Percentiles rank a stretch among this genome's conserved stretches.
phyloP scores from a whole-genome alignment of 2,329 filamentous ascomycete genomes.

The Cladosporium sp. region DNA sequence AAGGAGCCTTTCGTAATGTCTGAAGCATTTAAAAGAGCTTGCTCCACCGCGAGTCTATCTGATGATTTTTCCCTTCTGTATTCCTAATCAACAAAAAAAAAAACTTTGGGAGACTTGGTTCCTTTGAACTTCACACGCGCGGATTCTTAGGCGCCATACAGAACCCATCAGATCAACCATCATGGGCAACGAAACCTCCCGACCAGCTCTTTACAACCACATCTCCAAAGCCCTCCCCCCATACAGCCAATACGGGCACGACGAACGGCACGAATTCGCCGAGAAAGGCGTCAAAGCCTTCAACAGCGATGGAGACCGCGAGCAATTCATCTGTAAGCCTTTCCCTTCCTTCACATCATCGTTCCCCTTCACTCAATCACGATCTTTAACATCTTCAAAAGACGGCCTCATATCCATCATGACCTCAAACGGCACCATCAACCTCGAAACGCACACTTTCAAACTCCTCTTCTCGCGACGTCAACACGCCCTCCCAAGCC shows the following conservation, averaged over 20 bases:
- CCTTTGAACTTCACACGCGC: no score
- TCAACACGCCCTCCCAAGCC: background rate
- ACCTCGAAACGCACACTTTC: constrained; percentile 20
- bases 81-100: no score
- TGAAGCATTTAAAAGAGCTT: no score
- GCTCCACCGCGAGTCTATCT: no score
- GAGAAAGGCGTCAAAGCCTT: constrained; percentile 15
- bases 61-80: no score
- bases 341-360: background rate
- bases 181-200: constrained; percentile 11
- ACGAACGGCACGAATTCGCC: constrained; percentile 7
- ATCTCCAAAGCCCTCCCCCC: constrained; percentile 9
- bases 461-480: constrained; percentile 23
- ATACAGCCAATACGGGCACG: background rate
- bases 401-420: constrained; percentile 16
- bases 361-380: background rate
- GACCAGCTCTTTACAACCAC: background rate
- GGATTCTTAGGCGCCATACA: no score
- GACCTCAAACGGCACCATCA: constrained; percentile 16
- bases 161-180: background rate
- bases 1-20: no score
- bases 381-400: background rate
- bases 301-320: constrained; percentile 15
- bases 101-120: no score
- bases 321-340: constrained; percentile 19